A percentile compares a stretch with the other conserved stretches of the same genome.
phyloP scores from a whole-genome alignment of 2,329 filamentous ascomycete species.

The Pseudogymnoascus destructans region DNA sequence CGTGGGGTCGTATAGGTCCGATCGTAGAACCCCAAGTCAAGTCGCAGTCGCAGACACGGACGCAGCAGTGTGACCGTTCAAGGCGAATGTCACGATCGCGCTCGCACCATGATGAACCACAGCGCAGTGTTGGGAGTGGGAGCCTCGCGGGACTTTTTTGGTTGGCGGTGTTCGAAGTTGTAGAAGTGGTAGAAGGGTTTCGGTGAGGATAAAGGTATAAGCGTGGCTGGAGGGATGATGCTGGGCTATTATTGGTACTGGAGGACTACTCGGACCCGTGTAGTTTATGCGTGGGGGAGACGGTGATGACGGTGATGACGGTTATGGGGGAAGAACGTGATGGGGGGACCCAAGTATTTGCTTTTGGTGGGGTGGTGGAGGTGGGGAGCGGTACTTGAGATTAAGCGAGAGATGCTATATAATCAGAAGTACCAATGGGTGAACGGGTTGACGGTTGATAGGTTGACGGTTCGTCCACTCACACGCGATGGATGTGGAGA shows the following conservation, averaged over 20 bases:
- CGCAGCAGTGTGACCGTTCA: background rate
- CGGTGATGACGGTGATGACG: background rate
- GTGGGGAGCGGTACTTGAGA: background rate
- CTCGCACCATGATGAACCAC: slow-evolving; percentile 2
- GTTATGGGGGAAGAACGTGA: background rate
- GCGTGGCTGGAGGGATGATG: background rate
- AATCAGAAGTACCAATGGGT: background rate
- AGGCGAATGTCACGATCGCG: slow-evolving; percentile 7
- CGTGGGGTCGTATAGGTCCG: background rate
- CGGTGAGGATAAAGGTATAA: background rate
- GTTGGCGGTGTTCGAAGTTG: background rate
- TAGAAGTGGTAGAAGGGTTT: background rate
- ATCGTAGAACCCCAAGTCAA: background rate
- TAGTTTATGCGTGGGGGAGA: background rate
- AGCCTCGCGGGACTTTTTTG: background rate
- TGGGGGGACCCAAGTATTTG: background rate
- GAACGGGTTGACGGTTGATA: background rate
- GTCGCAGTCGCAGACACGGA: background rate
- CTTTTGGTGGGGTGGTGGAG: background rate
- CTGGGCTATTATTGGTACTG: background rate
- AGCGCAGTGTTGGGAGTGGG: background rate
- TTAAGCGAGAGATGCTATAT: background rate
- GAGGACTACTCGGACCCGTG: background rate
- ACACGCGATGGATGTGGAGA: background rate
- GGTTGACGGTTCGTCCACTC: background rate